Conservation (phyloP, 164 flowering plant genomes). For the Stephania cephalantha region DNA sequence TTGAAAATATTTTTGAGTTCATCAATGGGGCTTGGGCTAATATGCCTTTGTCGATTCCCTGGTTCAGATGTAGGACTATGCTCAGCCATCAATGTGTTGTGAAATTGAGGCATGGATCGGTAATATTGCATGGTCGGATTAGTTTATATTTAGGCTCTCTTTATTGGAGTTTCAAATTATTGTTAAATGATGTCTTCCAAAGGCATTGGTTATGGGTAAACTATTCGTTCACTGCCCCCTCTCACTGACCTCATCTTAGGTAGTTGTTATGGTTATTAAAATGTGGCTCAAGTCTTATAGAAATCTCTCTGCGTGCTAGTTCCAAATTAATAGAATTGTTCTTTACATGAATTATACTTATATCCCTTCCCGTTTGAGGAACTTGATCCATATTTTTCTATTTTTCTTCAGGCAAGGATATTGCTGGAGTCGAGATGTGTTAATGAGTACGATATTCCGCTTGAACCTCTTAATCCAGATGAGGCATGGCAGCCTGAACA, state of each 20-base stretch:
- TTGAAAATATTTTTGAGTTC: no score
- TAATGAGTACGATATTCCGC: constrained; percentile 18
- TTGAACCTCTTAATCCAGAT: constrained; percentile 19
- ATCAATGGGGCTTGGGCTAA: no score
- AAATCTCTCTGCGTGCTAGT: not conserved
- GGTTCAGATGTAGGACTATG: no score
- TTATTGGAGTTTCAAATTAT: no score
- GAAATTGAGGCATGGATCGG: no score
- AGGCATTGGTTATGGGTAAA: not conserved
- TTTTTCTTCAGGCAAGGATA: constrained; percentile 64
- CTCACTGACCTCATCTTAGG: not conserved
- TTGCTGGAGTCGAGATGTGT: constrained; percentile 45
- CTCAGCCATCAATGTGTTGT: no score
- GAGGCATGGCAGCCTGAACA: constrained; percentile 17
- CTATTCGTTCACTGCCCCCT: not conserved
- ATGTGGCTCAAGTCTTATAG: not conserved
- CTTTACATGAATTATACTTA: not conserved
- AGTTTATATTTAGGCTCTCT: no score
- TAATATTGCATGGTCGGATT: no score
- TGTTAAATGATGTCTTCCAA: not conserved
- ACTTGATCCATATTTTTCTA: not conserved
- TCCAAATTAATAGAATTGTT: not conserved
- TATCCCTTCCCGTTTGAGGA: not conserved
- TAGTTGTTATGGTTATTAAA: not conserved
- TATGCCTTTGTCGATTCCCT: no score